Evolutionary conservation across 2,329 filamentous ascomycete species (phyloP).

Genomic region (Aspergillus terreus): DNA sequence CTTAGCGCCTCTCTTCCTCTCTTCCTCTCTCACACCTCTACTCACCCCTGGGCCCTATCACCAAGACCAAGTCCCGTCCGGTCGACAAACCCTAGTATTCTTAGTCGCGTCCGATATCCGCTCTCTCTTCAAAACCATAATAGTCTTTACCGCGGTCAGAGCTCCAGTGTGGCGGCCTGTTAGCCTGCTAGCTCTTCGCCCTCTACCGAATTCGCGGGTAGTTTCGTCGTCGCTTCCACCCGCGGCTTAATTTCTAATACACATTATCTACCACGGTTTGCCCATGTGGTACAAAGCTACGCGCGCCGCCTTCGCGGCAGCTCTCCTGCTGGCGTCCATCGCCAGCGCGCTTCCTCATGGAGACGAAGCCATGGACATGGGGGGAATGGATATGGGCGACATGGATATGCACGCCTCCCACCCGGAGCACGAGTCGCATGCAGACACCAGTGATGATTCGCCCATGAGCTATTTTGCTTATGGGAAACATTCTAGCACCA

Average conservation of each 20-base stretch:
- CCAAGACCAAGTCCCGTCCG: neutral
- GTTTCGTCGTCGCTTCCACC: neutral
- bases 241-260: neutral
- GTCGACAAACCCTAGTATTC: neutral
- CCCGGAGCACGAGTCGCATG: slow-evolving; percentile 13
- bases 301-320: slow-evolving; percentile 26
- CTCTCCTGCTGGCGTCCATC: slow-evolving; percentile 26
- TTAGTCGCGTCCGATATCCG: neutral
- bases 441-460: slow-evolving; percentile 20
- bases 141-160: too few species aligned
- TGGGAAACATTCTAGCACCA: slow-evolving; percentile 39
- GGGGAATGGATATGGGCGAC: slow-evolving; percentile 19
- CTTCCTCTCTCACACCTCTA: neutral
- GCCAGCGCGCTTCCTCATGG: slow-evolving; percentile 33
- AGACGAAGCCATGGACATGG: slow-evolving; percentile 27
- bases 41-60: neutral
- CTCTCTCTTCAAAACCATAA: too few species aligned
- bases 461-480: slow-evolving; percentile 44
- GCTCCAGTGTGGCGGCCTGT: neutral
- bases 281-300: slow-evolving; percentile 24
- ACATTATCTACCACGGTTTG: neutral
- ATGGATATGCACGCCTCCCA: slow-evolving; percentile 19
- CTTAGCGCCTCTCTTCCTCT: neutral
- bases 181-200: neutral
- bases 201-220: neutral